Percentiles rank a stretch among this genome's conserved stretches.
These are phyloP conservation scores for Schwanniomyces etchellsii DNA, from an alignment of 1,139 yeast genomes.

Conservation along the genomic window DNA sequence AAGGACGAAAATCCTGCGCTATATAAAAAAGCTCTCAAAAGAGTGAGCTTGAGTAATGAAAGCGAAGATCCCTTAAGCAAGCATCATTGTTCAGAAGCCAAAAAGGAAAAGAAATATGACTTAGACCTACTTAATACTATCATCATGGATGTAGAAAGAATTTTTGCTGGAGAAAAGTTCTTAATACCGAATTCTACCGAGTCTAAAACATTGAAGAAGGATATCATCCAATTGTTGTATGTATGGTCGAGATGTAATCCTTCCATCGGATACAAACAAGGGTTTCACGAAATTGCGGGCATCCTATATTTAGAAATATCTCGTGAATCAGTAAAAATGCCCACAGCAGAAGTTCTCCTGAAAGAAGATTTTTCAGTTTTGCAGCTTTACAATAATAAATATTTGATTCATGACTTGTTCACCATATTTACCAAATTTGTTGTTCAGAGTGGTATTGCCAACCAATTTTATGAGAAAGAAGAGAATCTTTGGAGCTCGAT, in stretches of 20 bases:
- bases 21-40: slow-evolving; percentile 5
- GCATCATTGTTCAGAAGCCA: slow-evolving; percentile 2
- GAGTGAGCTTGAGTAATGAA: slow-evolving; percentile 11
- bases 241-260: slow-evolving; percentile 51
- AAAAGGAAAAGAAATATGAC: slow-evolving; percentile 10
- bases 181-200: slow-evolving; percentile 26
- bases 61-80: slow-evolving; percentile 3
- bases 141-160: slow-evolving; percentile 57
- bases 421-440: slow-evolving; percentile 40
- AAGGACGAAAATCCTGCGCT: slow-evolving; percentile 9
- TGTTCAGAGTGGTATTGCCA: slow-evolving; percentile 29
- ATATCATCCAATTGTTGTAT: slow-evolving; percentile 48
- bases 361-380: slow-evolving; percentile 30
- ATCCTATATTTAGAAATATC: slow-evolving; percentile 47
- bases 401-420: slow-evolving; percentile 42
- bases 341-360: slow-evolving; percentile 28
- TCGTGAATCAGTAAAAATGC: slow-evolving; percentile 32
- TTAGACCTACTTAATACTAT: slow-evolving; percentile 37
- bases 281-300: slow-evolving; percentile 65
- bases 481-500: slow-evolving; percentile 34
- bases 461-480: slow-evolving; percentile 41
- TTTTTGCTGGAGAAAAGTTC: slow-evolving; percentile 55
- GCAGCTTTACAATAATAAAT: slow-evolving; percentile 33
- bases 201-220: slow-evolving; percentile 22
- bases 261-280: slow-evolving; percentile 59